Evolutionary conservation across 208 protist genomes (phyloP).

Genomic region (Blechomonas ayalai): DNA sequence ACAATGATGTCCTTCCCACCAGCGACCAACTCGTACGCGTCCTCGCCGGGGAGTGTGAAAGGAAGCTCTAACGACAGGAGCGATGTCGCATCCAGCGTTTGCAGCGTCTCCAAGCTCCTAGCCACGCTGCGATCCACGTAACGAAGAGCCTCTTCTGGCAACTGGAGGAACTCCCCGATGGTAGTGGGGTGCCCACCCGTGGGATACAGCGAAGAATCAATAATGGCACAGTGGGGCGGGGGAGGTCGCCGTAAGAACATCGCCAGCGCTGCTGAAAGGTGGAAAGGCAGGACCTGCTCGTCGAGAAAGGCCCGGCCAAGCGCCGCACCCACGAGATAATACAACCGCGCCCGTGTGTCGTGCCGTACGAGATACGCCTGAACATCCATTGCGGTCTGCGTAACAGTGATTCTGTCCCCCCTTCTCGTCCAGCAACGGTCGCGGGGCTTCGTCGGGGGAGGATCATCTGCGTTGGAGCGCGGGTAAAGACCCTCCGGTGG

Average conservation of each 20-base stretch:
- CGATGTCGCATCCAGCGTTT: constrained; percentile 20
- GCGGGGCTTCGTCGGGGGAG: no score
- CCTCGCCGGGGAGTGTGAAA: constrained; percentile 80
- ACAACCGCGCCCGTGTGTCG: constrained; percentile 27
- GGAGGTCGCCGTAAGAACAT: constrained; percentile 50
- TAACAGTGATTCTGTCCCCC: constrained; percentile 7
- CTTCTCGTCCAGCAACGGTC: no score
- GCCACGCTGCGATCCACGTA: constrained; percentile 54
- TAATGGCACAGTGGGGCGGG: constrained; percentile 22
- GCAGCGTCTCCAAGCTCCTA: constrained; percentile 33
- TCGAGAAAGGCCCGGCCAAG: constrained; percentile 77
- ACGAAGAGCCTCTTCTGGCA: constrained; percentile 37
- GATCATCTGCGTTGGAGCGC: background rate
- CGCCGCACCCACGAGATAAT: constrained; percentile 68
- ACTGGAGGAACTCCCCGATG: constrained; percentile 60
- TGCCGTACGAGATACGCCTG: constrained; percentile 43
- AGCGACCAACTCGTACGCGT: constrained; percentile 48
- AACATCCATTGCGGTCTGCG: constrained; percentile 5
- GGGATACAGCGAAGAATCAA: constrained; percentile 14
- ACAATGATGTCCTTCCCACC: constrained; percentile 43
- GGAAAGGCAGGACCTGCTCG: constrained; percentile 67
- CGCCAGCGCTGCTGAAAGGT: constrained; percentile 54
- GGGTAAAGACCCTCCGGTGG: constrained; percentile 42
- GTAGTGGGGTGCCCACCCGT: no score
- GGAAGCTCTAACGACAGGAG: constrained; percentile 52